A percentile compares a stretch with the other conserved stretches of the same genome.
These are phyloP conservation scores for Alternaria sp. DNA, from an alignment of 2,329 filamentous ascomycete genomes.

Conservation along the genomic window DNA sequence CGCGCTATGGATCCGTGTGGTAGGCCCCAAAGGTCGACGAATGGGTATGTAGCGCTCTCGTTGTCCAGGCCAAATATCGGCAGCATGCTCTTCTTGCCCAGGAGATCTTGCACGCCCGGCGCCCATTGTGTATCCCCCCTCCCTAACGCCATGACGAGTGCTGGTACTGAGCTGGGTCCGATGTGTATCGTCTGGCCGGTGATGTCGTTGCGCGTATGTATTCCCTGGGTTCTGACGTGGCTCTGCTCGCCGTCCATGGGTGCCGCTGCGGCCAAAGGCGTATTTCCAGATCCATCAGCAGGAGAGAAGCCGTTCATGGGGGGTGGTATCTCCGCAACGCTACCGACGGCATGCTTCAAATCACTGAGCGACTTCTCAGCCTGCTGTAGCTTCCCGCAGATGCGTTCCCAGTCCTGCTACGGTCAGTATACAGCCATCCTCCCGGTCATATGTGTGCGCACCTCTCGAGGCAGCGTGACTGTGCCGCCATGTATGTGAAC, in stretches of 20 bases:
- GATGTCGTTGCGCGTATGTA: slow-evolving; percentile 65
- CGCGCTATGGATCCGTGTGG: slow-evolving; percentile 65
- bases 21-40: slow-evolving; percentile 68
- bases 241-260: slow-evolving; percentile 47
- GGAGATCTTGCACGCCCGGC: slow-evolving; percentile 62
- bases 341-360: slow-evolving; percentile 49
- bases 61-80: slow-evolving; percentile 69
- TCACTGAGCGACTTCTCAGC: slow-evolving; percentile 57
- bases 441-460: slow-evolving; percentile 13
- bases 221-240: slow-evolving; percentile 59
- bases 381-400: slow-evolving; percentile 56
- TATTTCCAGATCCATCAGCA: slow-evolving; percentile 35
- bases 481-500: slow-evolving; percentile 49
- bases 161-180: slow-evolving; percentile 66
- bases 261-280: slow-evolving; percentile 41
- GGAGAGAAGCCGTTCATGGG: slow-evolving; percentile 44
- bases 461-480: slow-evolving; percentile 49
- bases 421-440: slow-evolving; percentile 23
- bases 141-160: slow-evolving; percentile 62
- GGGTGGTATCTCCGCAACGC: slow-evolving; percentile 44
- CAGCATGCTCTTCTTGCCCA: slow-evolving; percentile 65
- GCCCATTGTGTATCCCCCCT: slow-evolving; percentile 53
- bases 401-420: slow-evolving; percentile 54
- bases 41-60: slow-evolving; percentile 69
- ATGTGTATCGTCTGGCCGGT: slow-evolving; percentile 67